These are phyloP conservation scores for Claviceps maximensis DNA, from an alignment of 2,329 filamentous ascomycete species.

Conservation along the genomic window DNA sequence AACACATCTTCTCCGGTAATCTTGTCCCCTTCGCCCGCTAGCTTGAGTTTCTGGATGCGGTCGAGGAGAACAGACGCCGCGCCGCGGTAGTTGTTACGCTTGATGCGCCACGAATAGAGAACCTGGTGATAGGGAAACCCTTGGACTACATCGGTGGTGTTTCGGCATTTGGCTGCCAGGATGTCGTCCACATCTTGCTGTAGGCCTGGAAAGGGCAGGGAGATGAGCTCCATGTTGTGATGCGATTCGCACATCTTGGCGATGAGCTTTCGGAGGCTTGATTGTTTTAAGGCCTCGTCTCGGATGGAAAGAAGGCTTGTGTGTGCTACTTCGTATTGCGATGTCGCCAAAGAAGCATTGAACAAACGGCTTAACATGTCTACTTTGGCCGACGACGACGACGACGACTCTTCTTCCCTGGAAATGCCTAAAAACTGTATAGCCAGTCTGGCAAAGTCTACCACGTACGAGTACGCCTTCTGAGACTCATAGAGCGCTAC, in stretches of 20 bases:
- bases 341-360: slow-evolving; percentile 64
- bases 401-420: slow-evolving; percentile 15
- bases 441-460: slow-evolving; percentile 69
- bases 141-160: slow-evolving; percentile 49
- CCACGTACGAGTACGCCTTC: slow-evolving; percentile 65
- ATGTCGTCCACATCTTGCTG: slow-evolving; percentile 68
- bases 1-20: slow-evolving; percentile 41
- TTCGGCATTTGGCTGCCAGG: slow-evolving; percentile 57
- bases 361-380: slow-evolving; percentile 79
- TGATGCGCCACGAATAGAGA: slow-evolving; percentile 81
- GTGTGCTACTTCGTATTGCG: slow-evolving; percentile 72
- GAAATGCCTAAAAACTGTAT: slow-evolving; percentile 43
- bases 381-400: slow-evolving; percentile 34
- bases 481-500: slow-evolving; percentile 67
- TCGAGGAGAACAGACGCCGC: slow-evolving; percentile 51
- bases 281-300: slow-evolving; percentile 57
- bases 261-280: slow-evolving; percentile 57
- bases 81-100: slow-evolving; percentile 74
- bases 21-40: slow-evolving; percentile 45
- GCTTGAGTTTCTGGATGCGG: slow-evolving; percentile 47
- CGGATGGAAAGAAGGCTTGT: slow-evolving; percentile 61
- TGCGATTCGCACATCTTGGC: slow-evolving; percentile 56
- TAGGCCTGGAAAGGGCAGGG: slow-evolving; percentile 66
- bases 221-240: slow-evolving; percentile 54
- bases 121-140: slow-evolving; percentile 80